Evolutionary conservation across 441 rosid species (phyloP).

Genomic region (Theobroma grandiflorum): DNA sequence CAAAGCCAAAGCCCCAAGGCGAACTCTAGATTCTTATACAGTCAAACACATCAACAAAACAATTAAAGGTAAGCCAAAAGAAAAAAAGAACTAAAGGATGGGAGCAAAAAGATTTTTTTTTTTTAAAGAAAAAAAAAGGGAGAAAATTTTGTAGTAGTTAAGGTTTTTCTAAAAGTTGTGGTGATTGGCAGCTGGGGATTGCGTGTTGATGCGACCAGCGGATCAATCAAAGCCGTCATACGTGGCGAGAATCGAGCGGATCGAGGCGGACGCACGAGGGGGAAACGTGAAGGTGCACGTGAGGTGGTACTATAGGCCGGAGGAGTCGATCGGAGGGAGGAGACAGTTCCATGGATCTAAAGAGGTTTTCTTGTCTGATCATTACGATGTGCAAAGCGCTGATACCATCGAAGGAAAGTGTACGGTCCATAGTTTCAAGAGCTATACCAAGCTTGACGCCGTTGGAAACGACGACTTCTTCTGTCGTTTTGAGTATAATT

Average conservation of each 20-base stretch:
- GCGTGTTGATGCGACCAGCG: constrained; percentile 92
- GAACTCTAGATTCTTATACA: constrained; percentile 73
- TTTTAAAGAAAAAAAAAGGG: neutral
- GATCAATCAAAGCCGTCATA: constrained; percentile 86
- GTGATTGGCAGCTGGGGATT: constrained; percentile 68
- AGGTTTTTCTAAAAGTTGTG: neutral
- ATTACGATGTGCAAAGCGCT: constrained; percentile 84
- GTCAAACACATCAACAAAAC: constrained; percentile 76
- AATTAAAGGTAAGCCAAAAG: constrained; percentile 60
- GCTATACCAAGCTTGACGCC: constrained; percentile 84
- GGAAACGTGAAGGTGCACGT: constrained; percentile 75
- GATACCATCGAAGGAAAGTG: constrained; percentile 96
- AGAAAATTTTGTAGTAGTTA: neutral
- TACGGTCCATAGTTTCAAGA: constrained; percentile 84
- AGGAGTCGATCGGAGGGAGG: constrained; percentile 96
- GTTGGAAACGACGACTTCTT: constrained; percentile 96
- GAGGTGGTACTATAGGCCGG: constrained; percentile 98
- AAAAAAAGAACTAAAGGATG: constrained; percentile 20
- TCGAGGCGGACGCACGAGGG: constrained; percentile 85
- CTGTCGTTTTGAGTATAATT: constrained; percentile 96
- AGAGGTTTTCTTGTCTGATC: constrained; percentile 93
- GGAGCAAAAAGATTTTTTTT: neutral
- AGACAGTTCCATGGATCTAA: constrained; percentile 94
- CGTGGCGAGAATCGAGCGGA: constrained; percentile 89
- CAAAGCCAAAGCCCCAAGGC: constrained; percentile 76